A percentile compares a stretch with the other conserved stretches of the same genome.
These are phyloP conservation scores for Penicillium malachiteum DNA, from an alignment of 495 filamentous ascomycete genomes.

Conservation along the genomic window DNA sequence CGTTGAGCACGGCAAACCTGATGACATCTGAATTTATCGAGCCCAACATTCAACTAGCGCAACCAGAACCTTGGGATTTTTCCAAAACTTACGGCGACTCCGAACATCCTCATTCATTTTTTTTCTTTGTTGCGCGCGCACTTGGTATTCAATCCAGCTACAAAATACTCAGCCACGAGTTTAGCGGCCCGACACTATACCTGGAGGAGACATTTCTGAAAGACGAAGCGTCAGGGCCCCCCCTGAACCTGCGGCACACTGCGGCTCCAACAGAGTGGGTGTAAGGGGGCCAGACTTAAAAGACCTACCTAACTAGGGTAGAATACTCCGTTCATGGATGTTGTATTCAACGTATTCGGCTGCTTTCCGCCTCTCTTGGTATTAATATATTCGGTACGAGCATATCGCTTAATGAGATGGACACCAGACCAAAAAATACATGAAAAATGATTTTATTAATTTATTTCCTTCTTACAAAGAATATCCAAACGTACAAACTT, in stretches of 20 bases:
- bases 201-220: background rate
- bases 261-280: conserved; percentile 1
- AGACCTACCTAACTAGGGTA: background rate
- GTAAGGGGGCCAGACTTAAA: background rate
- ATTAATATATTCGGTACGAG: background rate
- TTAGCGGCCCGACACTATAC: background rate
- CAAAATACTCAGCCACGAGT: background rate
- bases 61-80: no score
- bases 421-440: no score
- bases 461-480: background rate
- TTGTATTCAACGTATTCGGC: background rate
- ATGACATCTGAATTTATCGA: background rate
- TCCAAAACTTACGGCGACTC: no score
- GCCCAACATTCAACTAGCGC: background rate
- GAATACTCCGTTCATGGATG: background rate
- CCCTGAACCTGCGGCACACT: background rate
- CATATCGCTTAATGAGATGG: background rate
- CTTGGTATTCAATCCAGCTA: background rate
- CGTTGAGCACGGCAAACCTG: background rate
- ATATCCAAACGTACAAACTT: background rate
- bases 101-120: no score
- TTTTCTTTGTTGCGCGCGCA: no score
- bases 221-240: background rate
- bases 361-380: background rate
- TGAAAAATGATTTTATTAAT: no score